A percentile compares a stretch with the other conserved stretches of the same genome.
phyloP scores from a whole-genome alignment of 352 stramenopile genomes.

The Pythium apleroticum region DNA sequence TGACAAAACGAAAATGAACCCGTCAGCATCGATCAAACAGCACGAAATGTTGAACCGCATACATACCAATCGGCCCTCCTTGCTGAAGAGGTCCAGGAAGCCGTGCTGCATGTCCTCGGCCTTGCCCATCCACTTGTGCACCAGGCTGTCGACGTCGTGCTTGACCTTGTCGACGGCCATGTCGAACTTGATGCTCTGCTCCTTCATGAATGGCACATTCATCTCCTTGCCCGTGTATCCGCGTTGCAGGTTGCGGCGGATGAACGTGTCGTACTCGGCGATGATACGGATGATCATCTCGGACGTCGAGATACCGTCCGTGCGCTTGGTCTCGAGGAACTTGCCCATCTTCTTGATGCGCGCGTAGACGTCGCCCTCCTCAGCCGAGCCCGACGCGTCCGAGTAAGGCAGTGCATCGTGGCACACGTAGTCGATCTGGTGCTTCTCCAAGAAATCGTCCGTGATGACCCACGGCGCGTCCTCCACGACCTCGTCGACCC shows the following conservation, averaged over 20 bases:
- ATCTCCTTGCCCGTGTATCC: constrained; percentile 92
- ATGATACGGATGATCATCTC: constrained; percentile 91
- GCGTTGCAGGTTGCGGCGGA: constrained; percentile 85
- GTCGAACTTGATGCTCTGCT: constrained; percentile 88
- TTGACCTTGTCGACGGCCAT: constrained; percentile 85
- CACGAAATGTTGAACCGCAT: not conserved
- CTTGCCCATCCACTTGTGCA: constrained; percentile 80
- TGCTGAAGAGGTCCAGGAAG: constrained; percentile 78
- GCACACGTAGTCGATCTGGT: constrained; percentile 89
- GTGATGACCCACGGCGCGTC: constrained; percentile 87
- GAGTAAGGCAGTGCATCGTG: constrained; percentile 88
- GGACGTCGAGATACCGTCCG: constrained; percentile 88
- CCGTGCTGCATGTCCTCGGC: constrained; percentile 78
- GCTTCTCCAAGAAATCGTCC: constrained; percentile 81
- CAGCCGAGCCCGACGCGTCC: constrained; percentile 66
- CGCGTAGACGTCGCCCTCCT: constrained; percentile 81
- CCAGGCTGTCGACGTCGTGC: constrained; percentile 70
- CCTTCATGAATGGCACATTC: constrained; percentile 90
- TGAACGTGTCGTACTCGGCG: constrained; percentile 91
- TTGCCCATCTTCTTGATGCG: constrained; percentile 87
- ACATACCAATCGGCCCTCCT: constrained; percentile 70
- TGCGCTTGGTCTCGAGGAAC: constrained; percentile 83
- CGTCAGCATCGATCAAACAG: not conserved
- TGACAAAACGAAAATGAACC: constrained; percentile 3
- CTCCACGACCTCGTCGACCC: constrained; percentile 87